These are phyloP conservation scores for Candida fluviatilis DNA, from an alignment of 805 yeast genomes.

Conservation along the genomic window DNA sequence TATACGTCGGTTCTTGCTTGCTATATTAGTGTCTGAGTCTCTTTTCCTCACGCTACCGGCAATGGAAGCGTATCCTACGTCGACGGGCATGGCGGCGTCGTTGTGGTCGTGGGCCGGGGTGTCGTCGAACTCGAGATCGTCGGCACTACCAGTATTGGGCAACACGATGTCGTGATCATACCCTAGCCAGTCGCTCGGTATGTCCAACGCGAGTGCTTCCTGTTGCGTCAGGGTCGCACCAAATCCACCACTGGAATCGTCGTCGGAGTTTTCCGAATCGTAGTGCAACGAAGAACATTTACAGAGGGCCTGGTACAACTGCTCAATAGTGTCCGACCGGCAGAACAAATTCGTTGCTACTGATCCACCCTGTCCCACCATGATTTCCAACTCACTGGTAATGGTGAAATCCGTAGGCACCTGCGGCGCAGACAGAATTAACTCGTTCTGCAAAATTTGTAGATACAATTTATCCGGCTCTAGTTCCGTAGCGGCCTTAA, in stretches of 20 bases:
- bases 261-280: slow-evolving; percentile 21
- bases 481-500: slow-evolving; percentile 13
- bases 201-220: slow-evolving; percentile 13
- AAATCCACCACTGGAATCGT: slow-evolving; percentile 10
- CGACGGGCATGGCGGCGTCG: slow-evolving; percentile 40
- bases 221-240: too few relatives aligned
- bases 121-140: slow-evolving; percentile 25
- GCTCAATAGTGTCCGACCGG: slow-evolving; percentile 6
- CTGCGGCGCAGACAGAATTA: slow-evolving; percentile 4
- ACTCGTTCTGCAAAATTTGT: slow-evolving; percentile 25
- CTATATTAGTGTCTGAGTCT: slow-evolving; percentile 15
- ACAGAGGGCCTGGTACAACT: slow-evolving; percentile 30
- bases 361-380: too few relatives aligned
- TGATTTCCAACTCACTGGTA: slow-evolving; percentile 6
- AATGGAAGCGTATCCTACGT: slow-evolving; percentile 32
- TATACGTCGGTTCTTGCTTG: slow-evolving; percentile 10
- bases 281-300: slow-evolving; percentile 36
- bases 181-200: slow-evolving; percentile 23
- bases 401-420: background rate
- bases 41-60: slow-evolving; percentile 31
- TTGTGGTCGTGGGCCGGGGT: slow-evolving; percentile 12
- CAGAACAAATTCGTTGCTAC: background rate
- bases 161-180: slow-evolving; percentile 7
- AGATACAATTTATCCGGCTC: slow-evolving; percentile 18
- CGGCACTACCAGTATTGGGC: slow-evolving; percentile 31